phyloP scores from a whole-genome alignment of 2,329 filamentous ascomycete genomes.

The Fusarium sp. region DNA sequence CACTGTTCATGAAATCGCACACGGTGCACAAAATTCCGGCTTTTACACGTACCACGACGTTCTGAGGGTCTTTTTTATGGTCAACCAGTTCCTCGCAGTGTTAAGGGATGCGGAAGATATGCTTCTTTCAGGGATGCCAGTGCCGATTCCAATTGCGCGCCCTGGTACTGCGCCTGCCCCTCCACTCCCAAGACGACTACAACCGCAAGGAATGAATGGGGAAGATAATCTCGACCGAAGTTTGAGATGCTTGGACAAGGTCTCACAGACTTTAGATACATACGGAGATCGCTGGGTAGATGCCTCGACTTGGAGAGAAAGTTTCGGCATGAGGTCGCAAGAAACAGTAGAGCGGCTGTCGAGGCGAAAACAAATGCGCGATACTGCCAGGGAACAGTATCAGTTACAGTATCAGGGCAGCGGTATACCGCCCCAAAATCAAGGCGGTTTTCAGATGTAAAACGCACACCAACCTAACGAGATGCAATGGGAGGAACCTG shows the following conservation, averaged over 20 bases:
- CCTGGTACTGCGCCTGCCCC: conserved; percentile 64
- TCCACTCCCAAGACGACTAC: conserved; percentile 63
- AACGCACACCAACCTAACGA: conserved; percentile 50
- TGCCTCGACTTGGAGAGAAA: conserved; percentile 64
- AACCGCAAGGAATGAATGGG: conserved; percentile 52
- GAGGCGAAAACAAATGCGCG: conserved; percentile 54
- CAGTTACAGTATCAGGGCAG: conserved; percentile 53
- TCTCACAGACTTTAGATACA: conserved; percentile 65
- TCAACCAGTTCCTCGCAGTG: conserved; percentile 72
- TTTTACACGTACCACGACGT: conserved; percentile 91
- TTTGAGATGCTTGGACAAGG: conserved; percentile 66
- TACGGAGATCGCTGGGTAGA: conserved; percentile 72
- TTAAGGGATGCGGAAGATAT: conserved; percentile 69
- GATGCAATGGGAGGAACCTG: conserved; percentile 60
- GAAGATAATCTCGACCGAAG: conserved; percentile 68
- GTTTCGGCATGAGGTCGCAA: conserved; percentile 64
- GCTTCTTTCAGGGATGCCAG: conserved; percentile 63
- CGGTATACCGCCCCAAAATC: conserved; percentile 41
- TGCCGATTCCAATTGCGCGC: conserved; percentile 60
- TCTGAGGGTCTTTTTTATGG: conserved; percentile 83
- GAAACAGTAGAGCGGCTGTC: conserved; percentile 60
- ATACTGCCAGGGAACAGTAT: conserved; percentile 51
- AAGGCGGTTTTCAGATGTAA: conserved; percentile 34
- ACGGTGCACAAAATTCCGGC: conserved; percentile 68
- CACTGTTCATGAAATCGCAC: conserved; percentile 76